A percentile compares a stretch with the other conserved stretches of the same genome.
phyloP scores from a whole-genome alignment of 768 basidiomycete genomes.

The Phallus indusiatus region DNA sequence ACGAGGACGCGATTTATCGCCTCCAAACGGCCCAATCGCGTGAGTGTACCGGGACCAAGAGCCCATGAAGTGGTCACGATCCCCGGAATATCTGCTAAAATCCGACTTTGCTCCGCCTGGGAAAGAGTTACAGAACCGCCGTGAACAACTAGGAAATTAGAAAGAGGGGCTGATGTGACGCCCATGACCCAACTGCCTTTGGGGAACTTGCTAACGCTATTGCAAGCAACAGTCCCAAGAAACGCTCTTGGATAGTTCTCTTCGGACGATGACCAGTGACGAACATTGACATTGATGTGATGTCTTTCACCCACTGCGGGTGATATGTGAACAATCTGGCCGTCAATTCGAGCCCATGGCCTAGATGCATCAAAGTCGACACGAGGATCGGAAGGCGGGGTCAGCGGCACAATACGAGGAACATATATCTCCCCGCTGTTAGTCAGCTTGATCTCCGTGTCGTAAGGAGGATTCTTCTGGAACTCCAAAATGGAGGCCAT shows the following conservation, averaged over 20 bases:
- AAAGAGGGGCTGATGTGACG: neutral
- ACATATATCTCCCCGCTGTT: constrained; percentile 21
- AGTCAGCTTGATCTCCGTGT: constrained; percentile 19
- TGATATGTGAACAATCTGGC: neutral
- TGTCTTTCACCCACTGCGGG: neutral
- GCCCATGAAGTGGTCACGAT: neutral
- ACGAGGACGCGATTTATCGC: neutral
- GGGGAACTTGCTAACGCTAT: neutral
- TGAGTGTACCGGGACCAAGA: neutral
- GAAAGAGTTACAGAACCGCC: neutral
- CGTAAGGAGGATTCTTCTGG: neutral
- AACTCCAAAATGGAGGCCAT: neutral
- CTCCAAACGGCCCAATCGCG: neutral
- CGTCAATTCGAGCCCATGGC: neutral
- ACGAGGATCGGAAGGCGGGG: constrained; percentile 6
- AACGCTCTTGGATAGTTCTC: neutral
- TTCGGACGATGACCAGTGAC: neutral
- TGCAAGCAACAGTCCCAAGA: neutral
- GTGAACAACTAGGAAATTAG: neutral
- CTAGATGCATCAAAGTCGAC: neutral
- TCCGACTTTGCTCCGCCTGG: neutral
- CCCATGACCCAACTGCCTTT: neutral
- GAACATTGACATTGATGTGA: neutral
- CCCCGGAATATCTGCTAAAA: neutral
- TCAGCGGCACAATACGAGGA: constrained; percentile 20